Base-by-base conservation (phyloP, 306 rosid species). In the Acmispon strigosus region DNA sequence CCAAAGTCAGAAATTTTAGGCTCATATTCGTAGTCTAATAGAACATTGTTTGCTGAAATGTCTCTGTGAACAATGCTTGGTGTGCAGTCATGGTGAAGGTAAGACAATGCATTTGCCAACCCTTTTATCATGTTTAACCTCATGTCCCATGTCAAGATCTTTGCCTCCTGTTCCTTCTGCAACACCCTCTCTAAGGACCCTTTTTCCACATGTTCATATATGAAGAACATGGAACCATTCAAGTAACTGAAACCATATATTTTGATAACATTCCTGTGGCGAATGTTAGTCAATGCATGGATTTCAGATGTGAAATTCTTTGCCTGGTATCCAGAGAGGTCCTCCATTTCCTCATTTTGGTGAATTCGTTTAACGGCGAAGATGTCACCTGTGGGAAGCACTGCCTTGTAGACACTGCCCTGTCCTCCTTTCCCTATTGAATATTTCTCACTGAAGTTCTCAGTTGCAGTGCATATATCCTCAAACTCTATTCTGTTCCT, bases 1-100 rank as follows among this genome's bases (percentile, higher is more conserved):
- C 81, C 81, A 54, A 70, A 77, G 61, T 70, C 81, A 18, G 77
- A 53, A 18, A 77, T 54, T 19, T 77, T 62, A 32, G 81, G 68
- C 62, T 62, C 81, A 62, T 29, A 77, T 4, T 62, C 37, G 0
- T 45, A 29, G 59, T 77, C 73, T 59, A 77, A 29, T 8, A 77
- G 64, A 69, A 70, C 7, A 62, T 77, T 77, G 36, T 70, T 70
- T 32, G 24, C 72, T n/a, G 81, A 43, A 62, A 77, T 70, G 66
- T 77, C 81, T 51, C 81, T 10, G 52, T 77, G 76, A 70, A 77
- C 66, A 52, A 70, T 62, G 66, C 41, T 43, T 4, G 76, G 76
- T 18, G 62, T 61, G 81, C 81, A 77, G 47, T 45, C 76, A 43
- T 62, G 66, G 60, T 69, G 81, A 51, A 77, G 5, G 55, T 77